These are phyloP conservation scores for Lasiosphaeris hirsuta DNA, from an alignment of 495 filamentous ascomycete species.

Conservation along the genomic window DNA sequence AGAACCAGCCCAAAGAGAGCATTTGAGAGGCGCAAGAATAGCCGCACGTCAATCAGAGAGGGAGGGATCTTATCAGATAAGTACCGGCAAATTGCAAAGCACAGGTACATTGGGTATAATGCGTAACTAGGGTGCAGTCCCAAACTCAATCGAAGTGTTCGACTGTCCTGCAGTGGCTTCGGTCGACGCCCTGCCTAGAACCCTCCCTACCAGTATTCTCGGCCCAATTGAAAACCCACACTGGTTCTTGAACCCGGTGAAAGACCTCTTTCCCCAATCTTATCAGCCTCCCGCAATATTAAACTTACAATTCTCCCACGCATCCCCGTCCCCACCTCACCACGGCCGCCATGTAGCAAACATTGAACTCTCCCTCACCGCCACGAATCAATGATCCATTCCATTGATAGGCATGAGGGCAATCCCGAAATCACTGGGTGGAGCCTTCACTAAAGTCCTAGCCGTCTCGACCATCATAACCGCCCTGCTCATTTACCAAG, in stretches of 20 bases:
- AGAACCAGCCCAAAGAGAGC: not conserved
- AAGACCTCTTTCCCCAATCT: not conserved
- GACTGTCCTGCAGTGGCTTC: slow-evolving; percentile 1
- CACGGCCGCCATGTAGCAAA: too few relatives aligned
- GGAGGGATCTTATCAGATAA: not conserved
- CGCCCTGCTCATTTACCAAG: not conserved
- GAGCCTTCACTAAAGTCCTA: not conserved
- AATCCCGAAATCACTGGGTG: not conserved
- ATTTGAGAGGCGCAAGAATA: not conserved
- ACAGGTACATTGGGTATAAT: too few relatives aligned
- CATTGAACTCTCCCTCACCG: not conserved
- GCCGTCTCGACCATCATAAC: slow-evolving; percentile 3
- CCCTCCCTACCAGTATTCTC: not conserved
- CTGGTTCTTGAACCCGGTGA: not conserved
- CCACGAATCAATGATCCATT: not conserved
- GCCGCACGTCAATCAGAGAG: not conserved
- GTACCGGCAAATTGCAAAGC: not conserved
- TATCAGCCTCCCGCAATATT: not conserved
- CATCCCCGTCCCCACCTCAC: not conserved
- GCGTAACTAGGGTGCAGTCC: too few relatives aligned
- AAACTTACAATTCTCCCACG: not conserved
- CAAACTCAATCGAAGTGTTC: not conserved
- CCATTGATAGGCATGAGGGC: not conserved
- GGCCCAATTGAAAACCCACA: not conserved
- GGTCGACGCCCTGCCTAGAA: not conserved